Evolutionary conservation across 768 basidiomycete species (phyloP).

Genomic region (Termitomyces sp.): DNA sequence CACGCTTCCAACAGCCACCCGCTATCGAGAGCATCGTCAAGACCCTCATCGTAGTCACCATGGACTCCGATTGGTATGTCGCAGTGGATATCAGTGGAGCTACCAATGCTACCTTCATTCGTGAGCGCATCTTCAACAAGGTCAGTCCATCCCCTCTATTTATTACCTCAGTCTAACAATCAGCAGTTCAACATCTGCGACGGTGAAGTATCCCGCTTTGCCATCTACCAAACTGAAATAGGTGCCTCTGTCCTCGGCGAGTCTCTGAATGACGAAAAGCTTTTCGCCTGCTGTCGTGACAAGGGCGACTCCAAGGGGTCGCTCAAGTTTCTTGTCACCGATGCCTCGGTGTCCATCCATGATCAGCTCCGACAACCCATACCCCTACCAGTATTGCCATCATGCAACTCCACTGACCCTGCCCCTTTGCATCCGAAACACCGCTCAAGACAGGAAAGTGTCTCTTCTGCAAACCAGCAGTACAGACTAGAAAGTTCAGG

Average conservation of each 20-base stretch:
- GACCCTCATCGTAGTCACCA: conserved; percentile 62
- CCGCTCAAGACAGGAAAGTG: conserved; percentile 57
- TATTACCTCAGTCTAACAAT: conserved; percentile 4
- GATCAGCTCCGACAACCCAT: conserved; percentile 35
- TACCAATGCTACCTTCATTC: conserved; percentile 59
- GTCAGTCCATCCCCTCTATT: conserved; percentile 31
- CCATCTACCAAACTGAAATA: conserved; percentile 86
- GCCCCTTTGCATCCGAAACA: conserved; percentile 47
- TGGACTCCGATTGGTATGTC: conserved; percentile 71
- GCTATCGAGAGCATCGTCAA: conserved; percentile 15
- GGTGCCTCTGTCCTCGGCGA: conserved; percentile 72
- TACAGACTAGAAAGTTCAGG: conserved; percentile 42
- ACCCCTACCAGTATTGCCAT: conserved; percentile 31
- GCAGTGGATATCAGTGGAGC: conserved; percentile 69
- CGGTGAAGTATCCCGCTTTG: conserved; percentile 65
- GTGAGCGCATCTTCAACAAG: conserved; percentile 78
- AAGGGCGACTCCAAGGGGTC: conserved; percentile 73
- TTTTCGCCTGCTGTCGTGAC: conserved; percentile 68
- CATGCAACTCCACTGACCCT: conserved; percentile 27
- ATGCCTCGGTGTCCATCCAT: conserved; percentile 55
- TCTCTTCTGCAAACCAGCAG: conserved; percentile 66
- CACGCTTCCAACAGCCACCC: conserved; percentile 29
- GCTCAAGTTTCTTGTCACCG: conserved; percentile 81
- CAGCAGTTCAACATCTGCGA: conserved; percentile 72
- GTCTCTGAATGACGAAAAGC: conserved; percentile 61